Base-by-base conservation (phyloP, 768 basidiomycete species). In the Botryobasidium botryosum region DNA sequence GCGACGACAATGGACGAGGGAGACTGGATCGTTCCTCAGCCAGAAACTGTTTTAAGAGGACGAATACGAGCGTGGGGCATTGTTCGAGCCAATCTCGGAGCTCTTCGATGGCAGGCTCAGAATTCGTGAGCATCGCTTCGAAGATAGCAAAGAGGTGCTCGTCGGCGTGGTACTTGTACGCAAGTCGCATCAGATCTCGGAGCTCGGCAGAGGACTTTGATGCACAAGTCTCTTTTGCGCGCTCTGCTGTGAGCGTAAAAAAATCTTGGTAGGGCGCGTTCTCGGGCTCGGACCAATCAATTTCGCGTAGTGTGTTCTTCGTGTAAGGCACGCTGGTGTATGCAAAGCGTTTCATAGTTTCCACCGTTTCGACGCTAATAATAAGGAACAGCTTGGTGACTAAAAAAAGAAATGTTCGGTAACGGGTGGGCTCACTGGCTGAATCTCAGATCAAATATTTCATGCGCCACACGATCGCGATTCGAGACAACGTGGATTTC, bases 401-500 rank as follows among this genome's bases (percentile, higher is more conserved):
- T 39, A 67, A 60, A 23, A 68, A 61, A 18, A 64, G 61, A 13
- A 58, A 50, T 12, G 71, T 51, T 23, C 64, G 21, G 44, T 12
- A 56, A 57, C 43, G 3, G 6, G 17, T 21, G 5, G n/a, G 62
- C 76, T 57, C 56, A 77, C 77, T 75, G 72, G 28, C 77, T 72
- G 53, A 75, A 74, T 60, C 75, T 74, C 27, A 78, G 55, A 53
- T 80, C 77, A 50, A 80, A 79, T 0, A 74, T 55, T 57, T 77
- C 74, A 52, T 77, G 75, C 0, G 75, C 72, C 2, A 76, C 61
- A 7, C 74, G 68, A 55, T 79, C 77, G 10, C 76, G 62, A 53
- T 78, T 77, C 0, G 77, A 79, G 7, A 79, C 69, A 3, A 79
- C 77, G 53, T 79, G 77, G 6, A 79, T 64, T 49, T 79, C 77